Conservation (phyloP, 257 asterid species). For the Ilex aquifolium region DNA sequence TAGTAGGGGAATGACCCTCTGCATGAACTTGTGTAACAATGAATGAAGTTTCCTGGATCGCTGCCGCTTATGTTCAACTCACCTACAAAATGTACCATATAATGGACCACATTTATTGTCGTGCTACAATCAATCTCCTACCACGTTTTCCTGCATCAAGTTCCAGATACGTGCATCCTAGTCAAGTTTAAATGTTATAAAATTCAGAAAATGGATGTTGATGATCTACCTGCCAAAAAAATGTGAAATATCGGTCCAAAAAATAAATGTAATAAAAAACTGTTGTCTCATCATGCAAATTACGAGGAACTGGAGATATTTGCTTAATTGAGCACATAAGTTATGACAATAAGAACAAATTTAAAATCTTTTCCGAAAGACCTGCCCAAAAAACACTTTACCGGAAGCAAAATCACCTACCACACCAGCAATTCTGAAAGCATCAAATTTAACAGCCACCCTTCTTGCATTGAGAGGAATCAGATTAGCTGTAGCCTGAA, state of each 20-base stretch:
- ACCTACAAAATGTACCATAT: too few species aligned
- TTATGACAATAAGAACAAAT: not conserved
- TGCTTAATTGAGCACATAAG: not conserved
- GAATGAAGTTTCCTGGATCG: too few species aligned
- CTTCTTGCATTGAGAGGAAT: constrained; percentile 45
- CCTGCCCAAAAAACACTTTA: too few species aligned
- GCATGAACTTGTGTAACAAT: too few species aligned
- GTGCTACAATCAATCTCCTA: too few species aligned
- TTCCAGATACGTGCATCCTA: too few species aligned
- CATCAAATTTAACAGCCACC: constrained; percentile 64
- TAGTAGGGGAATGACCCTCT: too few species aligned
- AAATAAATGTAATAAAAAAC: not conserved
- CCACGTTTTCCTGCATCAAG: too few species aligned
- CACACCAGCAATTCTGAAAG: constrained; percentile 59
- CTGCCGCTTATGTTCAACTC: too few species aligned
- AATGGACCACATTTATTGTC: too few species aligned
- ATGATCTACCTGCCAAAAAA: not conserved
- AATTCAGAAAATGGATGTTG: too few species aligned
- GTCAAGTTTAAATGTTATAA: too few species aligned
- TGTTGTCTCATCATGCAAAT: not conserved
- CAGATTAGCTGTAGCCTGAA: constrained; percentile 65
- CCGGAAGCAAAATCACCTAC: constrained; percentile 20
- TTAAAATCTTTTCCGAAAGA: not conserved
- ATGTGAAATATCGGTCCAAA: not conserved
- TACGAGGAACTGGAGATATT: not conserved